Conservation (phyloP, 768 basidiomycete species). For the Pleurotus ostreatus region DNA sequence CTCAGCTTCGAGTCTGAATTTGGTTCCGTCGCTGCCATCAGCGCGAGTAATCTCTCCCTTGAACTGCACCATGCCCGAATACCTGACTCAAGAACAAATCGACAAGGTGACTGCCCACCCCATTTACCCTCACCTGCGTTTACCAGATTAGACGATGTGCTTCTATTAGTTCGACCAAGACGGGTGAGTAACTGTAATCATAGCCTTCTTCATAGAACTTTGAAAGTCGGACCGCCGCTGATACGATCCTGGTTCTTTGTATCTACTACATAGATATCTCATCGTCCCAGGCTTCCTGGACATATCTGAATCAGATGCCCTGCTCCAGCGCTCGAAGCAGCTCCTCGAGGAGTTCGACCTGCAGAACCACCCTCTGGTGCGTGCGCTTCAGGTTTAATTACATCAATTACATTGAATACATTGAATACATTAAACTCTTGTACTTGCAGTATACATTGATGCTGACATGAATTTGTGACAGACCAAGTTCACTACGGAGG, state of each 20-base stretch:
- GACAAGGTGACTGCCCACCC: conserved; percentile 39
- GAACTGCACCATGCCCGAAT: conserved; percentile 30
- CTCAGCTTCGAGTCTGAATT: no score
- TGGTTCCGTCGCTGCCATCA: no score
- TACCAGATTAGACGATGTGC: not conserved
- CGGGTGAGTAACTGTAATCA: conserved; percentile 38
- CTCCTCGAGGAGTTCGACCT: conserved; percentile 78
- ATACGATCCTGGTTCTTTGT: not conserved
- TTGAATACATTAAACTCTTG: no score
- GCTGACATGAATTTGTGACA: conserved; percentile 19
- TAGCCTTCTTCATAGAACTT: not conserved
- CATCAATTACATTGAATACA: no score
- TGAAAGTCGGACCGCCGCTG: conserved; percentile 7
- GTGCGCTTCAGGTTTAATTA: conserved; percentile 14
- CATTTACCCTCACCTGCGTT: not conserved
- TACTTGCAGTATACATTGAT: no score
- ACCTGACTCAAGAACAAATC: conserved; percentile 53
- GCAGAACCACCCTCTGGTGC: conserved; percentile 76
- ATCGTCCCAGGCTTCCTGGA: conserved; percentile 71
- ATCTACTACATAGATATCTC: conserved; percentile 76
- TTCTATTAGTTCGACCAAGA: conserved; percentile 48
- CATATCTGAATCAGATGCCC: conserved; percentile 48
- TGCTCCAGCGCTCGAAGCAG: conserved; percentile 68
- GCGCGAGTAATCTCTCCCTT: no score
- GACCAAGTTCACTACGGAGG: conserved; percentile 89